A percentile compares a stretch with the other conserved stretches of the same genome.
These are phyloP conservation scores for Cladosporium austrohemisphaericum DNA, from an alignment of 2,329 filamentous ascomycete species.

Conservation along the genomic window DNA sequence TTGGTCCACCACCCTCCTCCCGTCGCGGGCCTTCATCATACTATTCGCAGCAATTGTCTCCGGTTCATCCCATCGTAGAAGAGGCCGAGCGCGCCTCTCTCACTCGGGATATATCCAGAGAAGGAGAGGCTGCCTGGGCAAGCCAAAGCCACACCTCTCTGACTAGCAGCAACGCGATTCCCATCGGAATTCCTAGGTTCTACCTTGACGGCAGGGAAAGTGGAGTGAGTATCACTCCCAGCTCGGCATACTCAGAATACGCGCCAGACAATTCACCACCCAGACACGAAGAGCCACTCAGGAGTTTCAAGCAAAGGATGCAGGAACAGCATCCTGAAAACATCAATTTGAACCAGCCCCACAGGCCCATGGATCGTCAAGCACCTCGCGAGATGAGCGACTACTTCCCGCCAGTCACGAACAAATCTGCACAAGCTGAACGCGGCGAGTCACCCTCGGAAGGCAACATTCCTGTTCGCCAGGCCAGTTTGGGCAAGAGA, in stretches of 20 bases:
- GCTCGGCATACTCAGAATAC: constrained; percentile 1
- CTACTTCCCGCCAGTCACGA: neutral
- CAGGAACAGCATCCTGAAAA: constrained; percentile 16
- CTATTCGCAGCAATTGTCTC: constrained; percentile 44
- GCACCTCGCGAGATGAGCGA: neutral
- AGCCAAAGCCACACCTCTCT: constrained; percentile 38
- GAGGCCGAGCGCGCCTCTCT: constrained; percentile 41
- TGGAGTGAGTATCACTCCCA: constrained; percentile 17
- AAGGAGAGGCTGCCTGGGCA: neutral
- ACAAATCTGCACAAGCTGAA: neutral
- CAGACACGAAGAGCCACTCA: constrained; percentile 9
- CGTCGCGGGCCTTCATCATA: constrained; percentile 47
- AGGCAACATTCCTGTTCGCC: constrained; percentile 26
- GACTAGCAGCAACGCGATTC: constrained; percentile 49
- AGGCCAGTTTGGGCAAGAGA: constrained; percentile 47
- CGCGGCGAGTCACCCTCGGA: constrained; percentile 16
- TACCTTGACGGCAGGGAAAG: constrained; percentile 36
- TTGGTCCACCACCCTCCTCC: constrained; percentile 48
- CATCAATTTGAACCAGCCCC: neutral
- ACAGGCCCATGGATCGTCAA: neutral
- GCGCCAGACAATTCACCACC: constrained; percentile 2
- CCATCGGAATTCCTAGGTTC: constrained; percentile 38
- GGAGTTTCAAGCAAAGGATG: constrained; percentile 7
- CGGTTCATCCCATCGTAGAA: constrained; percentile 48
- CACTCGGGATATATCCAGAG: neutral